phyloP scores from a whole-genome alignment of 2,329 filamentous ascomycete genomes.

The Verruconis gallopava region DNA sequence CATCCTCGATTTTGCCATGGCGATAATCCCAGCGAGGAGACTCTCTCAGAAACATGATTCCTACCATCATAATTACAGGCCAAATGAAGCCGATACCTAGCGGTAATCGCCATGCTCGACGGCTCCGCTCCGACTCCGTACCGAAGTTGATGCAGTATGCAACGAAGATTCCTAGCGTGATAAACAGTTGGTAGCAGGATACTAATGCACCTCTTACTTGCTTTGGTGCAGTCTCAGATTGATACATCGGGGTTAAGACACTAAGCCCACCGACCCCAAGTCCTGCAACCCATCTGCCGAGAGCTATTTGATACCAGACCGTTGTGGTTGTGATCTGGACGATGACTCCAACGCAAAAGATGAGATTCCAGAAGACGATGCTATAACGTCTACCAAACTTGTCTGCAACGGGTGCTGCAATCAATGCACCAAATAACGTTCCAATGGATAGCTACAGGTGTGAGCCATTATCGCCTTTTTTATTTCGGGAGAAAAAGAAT shows the following conservation, averaged over 20 bases:
- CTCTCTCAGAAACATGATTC: conserved; percentile 43
- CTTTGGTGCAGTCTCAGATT: conserved; percentile 51
- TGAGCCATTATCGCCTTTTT: too few species aligned
- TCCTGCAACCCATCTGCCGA: conserved; percentile 31
- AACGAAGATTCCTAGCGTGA: conserved; percentile 52
- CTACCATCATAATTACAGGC: conserved; percentile 39
- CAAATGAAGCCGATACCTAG: conserved; percentile 47
- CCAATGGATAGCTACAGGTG: conserved; percentile 23
- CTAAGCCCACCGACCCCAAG: conserved; percentile 31
- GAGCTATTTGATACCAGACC: conserved; percentile 35
- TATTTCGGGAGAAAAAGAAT: conserved; percentile 20
- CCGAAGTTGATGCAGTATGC: conserved; percentile 45
- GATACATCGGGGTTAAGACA: conserved; percentile 47
- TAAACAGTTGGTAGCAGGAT: conserved; percentile 52
- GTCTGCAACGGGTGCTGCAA: conserved; percentile 38
- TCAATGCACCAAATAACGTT: conserved; percentile 28
- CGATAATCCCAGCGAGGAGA: conserved; percentile 47
- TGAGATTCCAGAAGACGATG: conserved; percentile 35
- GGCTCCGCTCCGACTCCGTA: conserved; percentile 36
- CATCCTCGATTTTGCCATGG: conserved; percentile 38
- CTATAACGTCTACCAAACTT: conserved; percentile 34
- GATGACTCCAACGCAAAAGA: conserved; percentile 30
- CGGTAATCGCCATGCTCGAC: conserved; percentile 50
- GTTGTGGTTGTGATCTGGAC: conserved; percentile 30
- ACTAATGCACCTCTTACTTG: conserved; percentile 52